Evolutionary conservation across 208 protist species (phyloP).

Genomic region (Leishmania major): DNA sequence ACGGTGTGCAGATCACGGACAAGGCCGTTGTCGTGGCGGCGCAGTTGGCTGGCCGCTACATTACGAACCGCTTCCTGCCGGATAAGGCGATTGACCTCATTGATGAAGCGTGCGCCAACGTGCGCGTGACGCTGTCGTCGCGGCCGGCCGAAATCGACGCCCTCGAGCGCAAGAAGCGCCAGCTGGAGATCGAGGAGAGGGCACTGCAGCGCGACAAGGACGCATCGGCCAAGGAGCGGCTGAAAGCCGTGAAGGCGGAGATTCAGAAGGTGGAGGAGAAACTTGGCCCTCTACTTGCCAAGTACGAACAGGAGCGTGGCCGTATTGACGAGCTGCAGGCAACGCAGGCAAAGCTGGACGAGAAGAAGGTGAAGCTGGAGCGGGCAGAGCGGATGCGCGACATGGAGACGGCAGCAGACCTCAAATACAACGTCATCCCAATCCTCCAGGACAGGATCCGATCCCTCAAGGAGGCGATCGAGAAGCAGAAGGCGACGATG

Average conservation of each 20-base stretch:
- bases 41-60: conserved; percentile 95
- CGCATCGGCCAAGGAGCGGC: conserved; percentile 57
- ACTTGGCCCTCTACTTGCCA: conserved; percentile 77
- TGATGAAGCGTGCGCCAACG: conserved; percentile 95
- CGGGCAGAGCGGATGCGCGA: conserved; percentile 91
- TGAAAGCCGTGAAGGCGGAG: conserved; percentile 75
- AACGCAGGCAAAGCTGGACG: conserved; percentile 89
- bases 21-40: conserved; percentile 92
- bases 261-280: conserved; percentile 77
- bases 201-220: conserved; percentile 94
- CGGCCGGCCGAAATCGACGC: conserved; percentile 96
- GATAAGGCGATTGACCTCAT: conserved; percentile 99
- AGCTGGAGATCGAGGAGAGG: conserved; percentile 92
- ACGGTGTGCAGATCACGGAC: conserved; percentile 93
- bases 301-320: conserved; percentile 86
- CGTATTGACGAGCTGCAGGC: conserved; percentile 88
- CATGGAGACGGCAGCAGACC: conserved; percentile 92
- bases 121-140: conserved; percentile 94
- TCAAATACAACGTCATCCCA: conserved; percentile 97
- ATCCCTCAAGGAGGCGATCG: conserved; percentile 70
- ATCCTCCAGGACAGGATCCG: conserved; percentile 88
- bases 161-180: conserved; percentile 84
- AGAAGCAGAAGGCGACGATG: conserved; percentile 75
- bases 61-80: conserved; percentile 97
- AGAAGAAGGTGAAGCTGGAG: conserved; percentile 89